These are phyloP conservation scores for Cercospora berteroae DNA, from an alignment of 2,329 filamentous ascomycete species.

Conservation along the genomic window DNA sequence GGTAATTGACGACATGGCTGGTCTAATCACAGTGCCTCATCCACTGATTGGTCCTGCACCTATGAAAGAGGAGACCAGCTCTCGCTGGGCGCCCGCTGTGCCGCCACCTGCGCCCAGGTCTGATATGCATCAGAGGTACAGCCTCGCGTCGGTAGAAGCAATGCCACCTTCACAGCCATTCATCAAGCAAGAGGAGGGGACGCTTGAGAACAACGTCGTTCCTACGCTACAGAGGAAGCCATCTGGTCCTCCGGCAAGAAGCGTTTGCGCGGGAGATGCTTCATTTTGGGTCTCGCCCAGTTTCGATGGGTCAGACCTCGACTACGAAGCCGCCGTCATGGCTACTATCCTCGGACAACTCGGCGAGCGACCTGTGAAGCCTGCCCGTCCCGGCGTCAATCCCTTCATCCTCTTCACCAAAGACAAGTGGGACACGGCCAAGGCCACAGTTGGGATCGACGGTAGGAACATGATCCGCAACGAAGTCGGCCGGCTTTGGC, in stretches of 20 bases:
- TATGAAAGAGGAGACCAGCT: constrained; percentile 45
- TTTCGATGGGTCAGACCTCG: constrained; percentile 41
- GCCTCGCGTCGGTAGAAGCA: background rate
- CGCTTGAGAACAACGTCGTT: background rate
- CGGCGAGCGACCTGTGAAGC: constrained; percentile 72
- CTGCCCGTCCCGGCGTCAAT: constrained; percentile 72
- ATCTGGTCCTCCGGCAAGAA: constrained; percentile 29
- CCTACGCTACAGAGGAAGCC: constrained; percentile 19
- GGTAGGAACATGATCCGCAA: constrained; percentile 72
- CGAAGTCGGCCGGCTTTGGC: constrained; percentile 89
- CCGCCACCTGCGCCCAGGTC: background rate
- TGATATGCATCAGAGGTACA: background rate
- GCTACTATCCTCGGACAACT: constrained; percentile 59
- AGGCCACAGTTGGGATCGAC: constrained; percentile 63
- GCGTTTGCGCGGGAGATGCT: constrained; percentile 34
- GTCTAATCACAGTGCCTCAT: constrained; percentile 72
- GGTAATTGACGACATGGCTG: constrained; percentile 74
- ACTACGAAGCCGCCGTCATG: constrained; percentile 59
- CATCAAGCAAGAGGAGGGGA: constrained; percentile 33
- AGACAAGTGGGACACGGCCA: constrained; percentile 62
- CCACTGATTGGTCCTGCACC: constrained; percentile 65
- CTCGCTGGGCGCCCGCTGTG: constrained; percentile 5
- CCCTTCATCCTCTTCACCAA: constrained; percentile 90
- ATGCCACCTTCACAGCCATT: constrained; percentile 7
- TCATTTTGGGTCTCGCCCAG: constrained; percentile 36